Base-by-base conservation (phyloP, 1,284 basidiomycete species). In the Cryptococcus sp. region DNA sequence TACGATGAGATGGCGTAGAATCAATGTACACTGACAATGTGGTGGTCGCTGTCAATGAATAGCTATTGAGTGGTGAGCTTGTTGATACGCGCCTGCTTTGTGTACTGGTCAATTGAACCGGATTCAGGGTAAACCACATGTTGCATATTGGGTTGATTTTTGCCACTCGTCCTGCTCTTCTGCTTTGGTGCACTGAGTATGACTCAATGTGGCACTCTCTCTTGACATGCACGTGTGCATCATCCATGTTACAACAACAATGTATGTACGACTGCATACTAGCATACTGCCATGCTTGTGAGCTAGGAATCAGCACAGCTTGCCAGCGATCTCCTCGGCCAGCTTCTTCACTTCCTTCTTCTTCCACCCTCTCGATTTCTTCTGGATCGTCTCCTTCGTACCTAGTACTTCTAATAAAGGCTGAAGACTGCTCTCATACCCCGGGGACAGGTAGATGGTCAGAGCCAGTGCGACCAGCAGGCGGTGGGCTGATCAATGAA, bases 381-480 rank as follows among this genome's bases (percentile, higher is more conserved):
- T 83, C 81, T 45, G 82, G 81, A 71, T 80, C 76, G 61, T 82
- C 8, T 80, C 77, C 50, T 79, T 82, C 13, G 85, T 85, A 49
- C 86, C 84, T 35, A 95, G 77, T 5, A 90, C 87, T 60, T 91
- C 86, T 25, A 93, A 75, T 62, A 93, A 70, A 0, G 84, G 81
- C 25, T 86, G 83, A 61, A 86, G 84, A 38, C 81, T 82, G 0
- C 86, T 86, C 15, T 85, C 58, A 61, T 71, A 80, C 23, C 62
- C 72, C 1, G 80, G 81, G 0, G 80, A 89, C 20, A 91, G 76
- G 43, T 89, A 84, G 52, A 93, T 65, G 47, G 90, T 73, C 68
- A 90, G 84, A 1, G 85, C 89, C 30, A 93, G 77, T 10, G 88
- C 86, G 1, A 89, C 90, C 0, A 85, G 83, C 47, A 94, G 78